These are phyloP conservation scores for Vigna unguiculata DNA, from an alignment of 306 rosid genomes.

Conservation along the genomic window DNA sequence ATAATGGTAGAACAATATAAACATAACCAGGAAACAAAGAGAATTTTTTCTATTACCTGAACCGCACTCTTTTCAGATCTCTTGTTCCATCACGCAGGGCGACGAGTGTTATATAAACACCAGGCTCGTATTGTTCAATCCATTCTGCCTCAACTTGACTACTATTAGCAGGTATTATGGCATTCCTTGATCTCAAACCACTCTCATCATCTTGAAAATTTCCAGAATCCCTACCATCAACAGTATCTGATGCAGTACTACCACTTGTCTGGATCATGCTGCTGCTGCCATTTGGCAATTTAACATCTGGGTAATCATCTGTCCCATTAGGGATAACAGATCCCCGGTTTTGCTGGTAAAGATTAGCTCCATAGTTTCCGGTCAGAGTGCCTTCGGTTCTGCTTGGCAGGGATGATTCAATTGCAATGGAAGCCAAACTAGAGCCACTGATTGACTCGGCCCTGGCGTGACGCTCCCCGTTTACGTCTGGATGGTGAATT, in stretches of 20 bases:
- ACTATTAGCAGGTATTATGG: constrained; percentile 47
- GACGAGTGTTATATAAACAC: constrained; percentile 91
- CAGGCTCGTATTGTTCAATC: constrained; percentile 95
- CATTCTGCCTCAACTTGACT: constrained; percentile 92
- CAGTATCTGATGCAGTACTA: constrained; percentile 56
- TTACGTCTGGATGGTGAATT: constrained; percentile 59
- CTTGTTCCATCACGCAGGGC: constrained; percentile 86
- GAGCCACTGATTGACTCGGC: constrained; percentile 79
- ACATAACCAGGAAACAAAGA: constrained; percentile 29
- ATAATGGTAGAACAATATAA: constrained; percentile 22
- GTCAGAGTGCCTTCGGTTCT: constrained; percentile 60
- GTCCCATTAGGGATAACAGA: constrained; percentile 59
- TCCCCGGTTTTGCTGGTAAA: constrained; percentile 57
- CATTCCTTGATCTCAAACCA: constrained; percentile 61
- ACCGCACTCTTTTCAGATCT: constrained; percentile 95
- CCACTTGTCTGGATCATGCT: constrained; percentile 51
- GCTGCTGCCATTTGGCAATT: constrained; percentile 61
- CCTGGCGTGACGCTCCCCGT: constrained; percentile 67
- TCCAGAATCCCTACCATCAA: constrained; percentile 67
- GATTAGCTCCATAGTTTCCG: constrained; percentile 59
- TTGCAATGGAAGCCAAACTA: constrained; percentile 69
- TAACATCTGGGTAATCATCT: constrained; percentile 49
- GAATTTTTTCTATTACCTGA: constrained; percentile 66
- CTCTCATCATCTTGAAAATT: constrained; percentile 71
- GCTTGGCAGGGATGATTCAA: constrained; percentile 57